These are phyloP conservation scores for Alloteropsis semialata DNA, from an alignment of 176 grass and related monocot species.

Conservation along the genomic window DNA sequence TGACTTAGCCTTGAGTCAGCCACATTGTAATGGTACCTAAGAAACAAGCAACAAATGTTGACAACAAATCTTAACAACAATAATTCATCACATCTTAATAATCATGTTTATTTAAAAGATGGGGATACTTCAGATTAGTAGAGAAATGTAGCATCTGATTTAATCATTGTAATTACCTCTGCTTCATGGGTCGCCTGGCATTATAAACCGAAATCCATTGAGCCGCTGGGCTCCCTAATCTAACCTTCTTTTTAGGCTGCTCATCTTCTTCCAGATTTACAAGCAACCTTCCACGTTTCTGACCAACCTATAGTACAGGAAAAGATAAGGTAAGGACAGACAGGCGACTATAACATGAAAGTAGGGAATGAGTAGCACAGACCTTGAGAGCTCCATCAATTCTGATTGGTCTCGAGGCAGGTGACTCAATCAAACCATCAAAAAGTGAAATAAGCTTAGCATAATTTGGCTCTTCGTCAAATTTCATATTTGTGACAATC, in stretches of 20 bases:
- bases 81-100: conserved; percentile 14
- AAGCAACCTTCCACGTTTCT: conserved; percentile 70
- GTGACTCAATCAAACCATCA: conserved; percentile 67
- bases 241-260: conserved; percentile 76
- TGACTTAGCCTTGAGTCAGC: conserved; percentile 82
- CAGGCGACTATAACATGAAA: conserved; percentile 18
- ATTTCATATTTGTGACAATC: conserved; percentile 80
- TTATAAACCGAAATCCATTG: conserved; percentile 97
- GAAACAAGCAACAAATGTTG: conserved; percentile 26
- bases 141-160: conserved; percentile 11
- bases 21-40: conserved; percentile 99
- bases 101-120: conserved; percentile 13
- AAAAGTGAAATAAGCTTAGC: conserved; percentile 77
- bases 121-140: neutral
- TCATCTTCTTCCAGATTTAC: conserved; percentile 78
- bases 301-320: conserved; percentile 59
- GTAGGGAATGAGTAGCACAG: neutral
- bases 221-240: conserved; percentile 62
- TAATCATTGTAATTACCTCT: conserved; percentile 54
- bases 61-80: conserved; percentile 20
- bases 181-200: conserved; percentile 81
- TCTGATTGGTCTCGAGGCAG: conserved; percentile 68
- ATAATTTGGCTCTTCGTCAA: conserved; percentile 89
- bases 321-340: conserved; percentile 11
- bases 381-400: conserved; percentile 94